Evolutionary conservation across 768 basidiomycete genomes (phyloP).

Genomic region (Lentinula boryana): DNA sequence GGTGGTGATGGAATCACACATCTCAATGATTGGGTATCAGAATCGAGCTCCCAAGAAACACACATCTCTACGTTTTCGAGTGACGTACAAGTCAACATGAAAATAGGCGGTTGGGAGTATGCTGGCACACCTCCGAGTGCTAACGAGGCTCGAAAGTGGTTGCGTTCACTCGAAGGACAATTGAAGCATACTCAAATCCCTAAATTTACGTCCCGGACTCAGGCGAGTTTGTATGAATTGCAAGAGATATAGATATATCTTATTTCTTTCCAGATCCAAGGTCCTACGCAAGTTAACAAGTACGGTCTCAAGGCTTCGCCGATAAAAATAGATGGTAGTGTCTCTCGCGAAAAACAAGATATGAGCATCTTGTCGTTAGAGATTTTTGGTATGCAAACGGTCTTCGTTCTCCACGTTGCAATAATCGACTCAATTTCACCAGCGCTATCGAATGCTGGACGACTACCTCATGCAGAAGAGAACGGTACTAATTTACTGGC

Average conservation of each 20-base stretch:
- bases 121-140: slow-evolving; percentile 61
- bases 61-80: background rate
- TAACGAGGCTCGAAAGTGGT: slow-evolving; percentile 49
- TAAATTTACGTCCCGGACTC: slow-evolving; percentile 31
- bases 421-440: background rate
- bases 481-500: slow-evolving; percentile 27
- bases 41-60: background rate
- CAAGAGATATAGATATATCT: background rate
- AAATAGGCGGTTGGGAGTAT: slow-evolving; percentile 70
- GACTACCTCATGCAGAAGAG: slow-evolving; percentile 58
- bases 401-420: background rate
- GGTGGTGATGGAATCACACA: slow-evolving; percentile 51
- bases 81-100: background rate
- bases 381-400: slow-evolving; percentile 59
- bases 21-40: slow-evolving; percentile 53
- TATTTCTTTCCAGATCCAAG: slow-evolving; percentile 43
- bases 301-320: slow-evolving; percentile 64
- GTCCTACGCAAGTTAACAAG: slow-evolving; percentile 68
- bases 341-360: slow-evolving; percentile 51
- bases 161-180: slow-evolving; percentile 27
- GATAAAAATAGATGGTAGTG: slow-evolving; percentile 15
- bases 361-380: slow-evolving; percentile 85
- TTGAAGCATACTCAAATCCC: slow-evolving; percentile 7
- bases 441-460: slow-evolving; percentile 57
- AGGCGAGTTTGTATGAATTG: slow-evolving; percentile 31